Evolutionary conservation across 257 asterid genomes (phyloP).

Genomic region (Nicotiana noctiflora): DNA sequence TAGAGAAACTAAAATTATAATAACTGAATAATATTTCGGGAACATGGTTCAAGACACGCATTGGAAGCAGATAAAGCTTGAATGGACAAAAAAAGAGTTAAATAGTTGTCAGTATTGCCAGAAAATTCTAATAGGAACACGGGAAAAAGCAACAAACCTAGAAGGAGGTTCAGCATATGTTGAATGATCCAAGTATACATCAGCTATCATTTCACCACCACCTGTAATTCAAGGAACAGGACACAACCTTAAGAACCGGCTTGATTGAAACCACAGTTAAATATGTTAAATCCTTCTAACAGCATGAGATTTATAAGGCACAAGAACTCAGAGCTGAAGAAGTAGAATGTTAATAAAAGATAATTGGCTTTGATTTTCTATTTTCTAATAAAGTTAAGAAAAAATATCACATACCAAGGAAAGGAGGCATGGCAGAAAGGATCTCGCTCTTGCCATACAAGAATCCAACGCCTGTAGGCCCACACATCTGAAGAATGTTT

Average conservation of each 20-base stretch:
- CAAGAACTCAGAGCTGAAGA: neutral
- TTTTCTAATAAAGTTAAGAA: neutral
- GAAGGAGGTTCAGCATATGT: slow-evolving; percentile 97
- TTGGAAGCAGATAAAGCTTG: neutral
- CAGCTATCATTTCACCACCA: slow-evolving; percentile 99
- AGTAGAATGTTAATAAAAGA: slow-evolving; percentile 1
- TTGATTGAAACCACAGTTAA: neutral
- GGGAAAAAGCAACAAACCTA: slow-evolving; percentile 41
- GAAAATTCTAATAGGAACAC: slow-evolving; percentile 4
- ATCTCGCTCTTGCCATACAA: slow-evolving; percentile 78
- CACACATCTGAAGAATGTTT: slow-evolving; percentile 98
- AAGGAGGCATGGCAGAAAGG: slow-evolving; percentile 86
- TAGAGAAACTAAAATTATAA: neutral
- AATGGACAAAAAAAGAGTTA: neutral
- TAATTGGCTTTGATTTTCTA: neutral
- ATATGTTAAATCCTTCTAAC: neutral
- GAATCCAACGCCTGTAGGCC: slow-evolving; percentile 99
- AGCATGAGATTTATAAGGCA: neutral
- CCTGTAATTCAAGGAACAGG: slow-evolving; percentile 35
- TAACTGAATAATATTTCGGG: neutral
- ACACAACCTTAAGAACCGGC: slow-evolving; percentile 12
- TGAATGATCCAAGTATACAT: slow-evolving; percentile 82
- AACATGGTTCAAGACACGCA: neutral
- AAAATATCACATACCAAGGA: slow-evolving; percentile 51
- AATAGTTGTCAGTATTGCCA: neutral